Conservation (phyloP, 225 moss, liverwort and hornwort species). For the Antitrichia curtipendula region DNA sequence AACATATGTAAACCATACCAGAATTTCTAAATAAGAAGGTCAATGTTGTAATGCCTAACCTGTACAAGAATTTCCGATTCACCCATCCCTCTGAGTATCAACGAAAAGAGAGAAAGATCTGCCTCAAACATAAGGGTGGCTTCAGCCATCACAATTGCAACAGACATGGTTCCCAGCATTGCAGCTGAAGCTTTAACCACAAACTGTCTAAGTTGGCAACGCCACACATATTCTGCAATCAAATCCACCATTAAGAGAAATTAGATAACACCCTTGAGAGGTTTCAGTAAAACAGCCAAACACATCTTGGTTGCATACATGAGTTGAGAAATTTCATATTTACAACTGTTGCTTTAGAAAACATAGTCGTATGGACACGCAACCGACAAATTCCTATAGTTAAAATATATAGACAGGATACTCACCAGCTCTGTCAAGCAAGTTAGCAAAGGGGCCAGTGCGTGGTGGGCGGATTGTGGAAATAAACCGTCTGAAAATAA, state of each 20-base stretch:
- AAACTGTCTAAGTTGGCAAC: conserved; percentile 75
- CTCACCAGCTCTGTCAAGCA: conserved; percentile 66
- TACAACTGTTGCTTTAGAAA: not conserved
- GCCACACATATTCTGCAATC: conserved; percentile 87
- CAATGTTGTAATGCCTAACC: conserved; percentile 18
- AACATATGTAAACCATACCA: not conserved
- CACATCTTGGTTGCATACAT: not conserved
- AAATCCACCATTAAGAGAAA: not conserved
- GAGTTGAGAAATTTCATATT: not conserved
- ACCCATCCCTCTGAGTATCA: conserved; percentile 63
- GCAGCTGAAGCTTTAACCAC: conserved; percentile 61
- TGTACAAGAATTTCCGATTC: conserved; percentile 75
- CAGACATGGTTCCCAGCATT: conserved; percentile 69
- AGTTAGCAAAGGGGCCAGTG: conserved; percentile 46
- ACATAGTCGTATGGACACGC: not conserved
- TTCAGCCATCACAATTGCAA: conserved; percentile 91
- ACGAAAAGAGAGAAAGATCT: conserved; percentile 88
- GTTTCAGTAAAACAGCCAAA: not conserved
- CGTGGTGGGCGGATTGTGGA: conserved; percentile 71
- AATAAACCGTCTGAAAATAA: conserved; percentile 56
- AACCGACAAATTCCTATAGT: not conserved
- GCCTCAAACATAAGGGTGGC: conserved; percentile 64
- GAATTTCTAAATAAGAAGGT: not conserved
- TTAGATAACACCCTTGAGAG: not conserved
- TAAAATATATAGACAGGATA: not conserved